Conservation (phyloP, 2,329 filamentous ascomycete species). For the Cladosporium velox region DNA sequence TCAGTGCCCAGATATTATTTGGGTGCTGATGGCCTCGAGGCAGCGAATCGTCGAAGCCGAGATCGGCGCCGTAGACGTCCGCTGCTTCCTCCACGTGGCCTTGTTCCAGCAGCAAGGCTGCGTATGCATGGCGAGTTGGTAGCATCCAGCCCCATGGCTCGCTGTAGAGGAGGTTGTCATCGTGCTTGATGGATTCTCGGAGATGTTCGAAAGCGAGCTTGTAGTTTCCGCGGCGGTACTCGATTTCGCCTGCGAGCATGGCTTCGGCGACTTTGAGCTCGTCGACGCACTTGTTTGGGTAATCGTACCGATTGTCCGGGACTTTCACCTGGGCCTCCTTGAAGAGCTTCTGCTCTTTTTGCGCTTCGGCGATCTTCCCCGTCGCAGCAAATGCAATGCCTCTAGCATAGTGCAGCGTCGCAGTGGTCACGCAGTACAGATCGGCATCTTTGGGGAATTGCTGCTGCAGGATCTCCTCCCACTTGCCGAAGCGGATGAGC, state of each 20-base stretch:
- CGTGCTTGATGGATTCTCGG: conserved; percentile 56
- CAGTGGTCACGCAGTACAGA: conserved; percentile 70
- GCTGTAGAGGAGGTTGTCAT: conserved; percentile 66
- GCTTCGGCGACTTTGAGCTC: conserved; percentile 61
- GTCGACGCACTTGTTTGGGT: conserved; percentile 66
- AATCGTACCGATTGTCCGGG: conserved; percentile 62
- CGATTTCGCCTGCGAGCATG: conserved; percentile 74
- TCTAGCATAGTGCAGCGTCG: conserved; percentile 68
- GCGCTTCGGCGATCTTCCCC: conserved; percentile 57
- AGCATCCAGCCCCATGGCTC: conserved; percentile 83
- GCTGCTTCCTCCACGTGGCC: conserved; percentile 45
- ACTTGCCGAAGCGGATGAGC: conserved; percentile 71
- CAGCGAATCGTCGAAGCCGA: conserved; percentile 48
- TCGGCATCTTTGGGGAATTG: conserved; percentile 57
- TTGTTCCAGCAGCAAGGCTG: conserved; percentile 68
- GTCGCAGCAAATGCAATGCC: conserved; percentile 66
- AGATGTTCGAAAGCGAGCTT: conserved; percentile 61
- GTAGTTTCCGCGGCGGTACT: conserved; percentile 64
- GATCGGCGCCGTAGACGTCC: conserved; percentile 42
- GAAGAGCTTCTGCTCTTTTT: conserved; percentile 55
- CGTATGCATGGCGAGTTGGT: conserved; percentile 68
- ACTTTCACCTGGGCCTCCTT: conserved; percentile 45
- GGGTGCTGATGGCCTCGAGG: conserved; percentile 67
- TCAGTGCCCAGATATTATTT: conserved; percentile 74
- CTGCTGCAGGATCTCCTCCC: conserved; percentile 65